A percentile compares a stretch with the other conserved stretches of the same genome.
phyloP scores from a whole-genome alignment of 768 basidiomycete species.

The Suillus tomentosus region DNA sequence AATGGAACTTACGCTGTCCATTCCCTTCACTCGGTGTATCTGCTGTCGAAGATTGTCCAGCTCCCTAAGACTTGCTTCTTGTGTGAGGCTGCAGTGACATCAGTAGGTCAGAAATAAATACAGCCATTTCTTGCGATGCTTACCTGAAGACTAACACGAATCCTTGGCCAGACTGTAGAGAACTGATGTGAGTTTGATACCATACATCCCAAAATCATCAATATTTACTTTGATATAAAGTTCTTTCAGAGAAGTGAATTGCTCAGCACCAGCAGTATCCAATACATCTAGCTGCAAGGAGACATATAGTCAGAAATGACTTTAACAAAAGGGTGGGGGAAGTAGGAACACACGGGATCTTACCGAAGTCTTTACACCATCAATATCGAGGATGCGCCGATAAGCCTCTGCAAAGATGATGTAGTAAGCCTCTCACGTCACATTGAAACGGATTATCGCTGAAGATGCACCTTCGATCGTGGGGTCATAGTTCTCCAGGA shows the following conservation, averaged over 20 bases:
- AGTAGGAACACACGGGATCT: conserved; percentile 26
- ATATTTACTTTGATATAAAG: conserved; percentile 70
- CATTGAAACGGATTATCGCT: neutral
- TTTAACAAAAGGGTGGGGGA: conserved; percentile 9
- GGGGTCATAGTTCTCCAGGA: conserved; percentile 78
- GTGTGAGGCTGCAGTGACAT: conserved; percentile 58
- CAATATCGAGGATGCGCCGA: conserved; percentile 62
- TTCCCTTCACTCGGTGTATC: conserved; percentile 78
- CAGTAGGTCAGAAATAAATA: neutral
- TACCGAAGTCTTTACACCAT: conserved; percentile 65
- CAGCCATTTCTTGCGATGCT: neutral
- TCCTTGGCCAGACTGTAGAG: conserved; percentile 61
- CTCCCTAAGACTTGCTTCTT: conserved; percentile 80
- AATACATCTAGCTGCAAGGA: conserved; percentile 68
- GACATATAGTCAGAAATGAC: conserved; percentile 17
- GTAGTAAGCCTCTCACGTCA: conserved; percentile 16
- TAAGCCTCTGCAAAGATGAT: conserved; percentile 60
- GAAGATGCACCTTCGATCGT: conserved; percentile 72
- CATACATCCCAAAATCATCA: neutral
- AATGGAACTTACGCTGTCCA: conserved; percentile 50
- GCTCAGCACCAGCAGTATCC: conserved; percentile 86
- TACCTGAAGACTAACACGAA: conserved; percentile 86
- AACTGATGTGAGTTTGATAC: neutral
- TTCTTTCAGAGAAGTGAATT: conserved; percentile 80
- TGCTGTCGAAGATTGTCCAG: conserved; percentile 80